Conservation (phyloP, 2,329 filamentous ascomycete genomes). For the Aspergillus fructus region DNA sequence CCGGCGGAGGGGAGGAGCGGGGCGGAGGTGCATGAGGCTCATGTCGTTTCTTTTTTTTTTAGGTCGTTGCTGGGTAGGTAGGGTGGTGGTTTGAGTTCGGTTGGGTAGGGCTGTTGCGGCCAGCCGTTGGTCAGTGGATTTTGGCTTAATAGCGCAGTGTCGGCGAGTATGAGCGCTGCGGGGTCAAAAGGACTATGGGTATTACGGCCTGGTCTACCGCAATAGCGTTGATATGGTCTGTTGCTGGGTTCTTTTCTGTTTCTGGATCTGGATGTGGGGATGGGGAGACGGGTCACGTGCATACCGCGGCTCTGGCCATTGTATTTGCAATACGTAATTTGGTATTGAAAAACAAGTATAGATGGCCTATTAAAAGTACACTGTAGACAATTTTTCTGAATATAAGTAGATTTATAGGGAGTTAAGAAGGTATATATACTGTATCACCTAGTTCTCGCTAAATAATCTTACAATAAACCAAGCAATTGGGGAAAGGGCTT, state of each 20-base stretch:
- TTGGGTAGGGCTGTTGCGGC: constrained; percentile 4
- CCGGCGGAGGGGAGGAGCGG: constrained; percentile 17
- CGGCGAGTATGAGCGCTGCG: constrained; percentile 5
- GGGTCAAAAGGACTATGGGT: not conserved
- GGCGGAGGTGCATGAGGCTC: constrained; percentile 17
- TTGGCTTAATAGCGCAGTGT: not conserved
- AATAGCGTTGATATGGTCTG: not conserved
- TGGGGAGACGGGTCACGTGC: constrained; percentile 21
- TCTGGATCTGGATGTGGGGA: constrained; percentile 16
- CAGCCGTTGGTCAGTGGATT: constrained; percentile 17
- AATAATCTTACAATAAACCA: not conserved
- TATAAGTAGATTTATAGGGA: not conserved
- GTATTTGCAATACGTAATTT: constrained; percentile 21
- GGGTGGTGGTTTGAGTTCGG: not conserved
- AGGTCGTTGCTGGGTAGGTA: not conserved
- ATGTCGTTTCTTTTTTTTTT: not conserved
- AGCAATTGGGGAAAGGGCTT: not conserved
- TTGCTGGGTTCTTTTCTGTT: constrained; percentile 4
- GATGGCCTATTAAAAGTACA: not conserved
- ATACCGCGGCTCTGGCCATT: not conserved
- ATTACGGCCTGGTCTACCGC: not conserved
- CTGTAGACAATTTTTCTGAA: not conserved
- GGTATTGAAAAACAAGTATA: not conserved
- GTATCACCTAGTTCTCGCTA: not conserved
- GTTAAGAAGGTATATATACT: not conserved